Evolutionary conservation across 371 early-diverging fungal genomes (phyloP).

Genomic region (Mortierella sp.): DNA sequence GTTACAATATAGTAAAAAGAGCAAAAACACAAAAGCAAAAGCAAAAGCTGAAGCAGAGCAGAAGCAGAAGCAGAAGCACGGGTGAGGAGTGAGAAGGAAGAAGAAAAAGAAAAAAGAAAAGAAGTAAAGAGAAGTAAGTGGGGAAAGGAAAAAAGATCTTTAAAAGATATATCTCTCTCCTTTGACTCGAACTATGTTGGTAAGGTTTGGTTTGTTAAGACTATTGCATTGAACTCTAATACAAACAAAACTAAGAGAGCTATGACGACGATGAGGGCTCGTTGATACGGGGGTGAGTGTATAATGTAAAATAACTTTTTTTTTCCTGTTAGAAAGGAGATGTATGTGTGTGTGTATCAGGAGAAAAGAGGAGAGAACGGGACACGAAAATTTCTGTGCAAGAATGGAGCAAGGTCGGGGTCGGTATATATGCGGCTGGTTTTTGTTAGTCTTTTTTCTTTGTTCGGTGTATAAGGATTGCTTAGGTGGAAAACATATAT

Average conservation of each 20-base stretch:
- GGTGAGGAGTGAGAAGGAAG: background rate
- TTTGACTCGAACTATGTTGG: no score
- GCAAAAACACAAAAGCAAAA: background rate
- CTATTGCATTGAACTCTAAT: constrained; percentile 4
- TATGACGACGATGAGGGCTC: background rate
- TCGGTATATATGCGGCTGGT: no score
- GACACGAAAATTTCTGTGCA: no score
- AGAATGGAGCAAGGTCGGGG: no score
- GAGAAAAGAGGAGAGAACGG: background rate
- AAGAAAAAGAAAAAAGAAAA: background rate
- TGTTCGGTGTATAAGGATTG: background rate
- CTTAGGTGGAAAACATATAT: background rate
- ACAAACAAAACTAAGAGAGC: background rate
- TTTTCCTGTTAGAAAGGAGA: background rate
- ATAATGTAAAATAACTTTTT: no score
- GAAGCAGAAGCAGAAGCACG: background rate
- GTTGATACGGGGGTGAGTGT: no score
- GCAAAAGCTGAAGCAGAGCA: background rate
- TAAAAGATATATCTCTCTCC: background rate
- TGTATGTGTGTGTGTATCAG: background rate
- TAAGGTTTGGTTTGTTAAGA: background rate
- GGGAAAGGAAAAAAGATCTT: background rate
- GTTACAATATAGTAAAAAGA: constrained; percentile 4
- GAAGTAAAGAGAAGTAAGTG: background rate
- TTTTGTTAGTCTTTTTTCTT: background rate